Conservation (phyloP, 192 early-diverging fungal genomes). For the Geranomyces variabilis region DNA sequence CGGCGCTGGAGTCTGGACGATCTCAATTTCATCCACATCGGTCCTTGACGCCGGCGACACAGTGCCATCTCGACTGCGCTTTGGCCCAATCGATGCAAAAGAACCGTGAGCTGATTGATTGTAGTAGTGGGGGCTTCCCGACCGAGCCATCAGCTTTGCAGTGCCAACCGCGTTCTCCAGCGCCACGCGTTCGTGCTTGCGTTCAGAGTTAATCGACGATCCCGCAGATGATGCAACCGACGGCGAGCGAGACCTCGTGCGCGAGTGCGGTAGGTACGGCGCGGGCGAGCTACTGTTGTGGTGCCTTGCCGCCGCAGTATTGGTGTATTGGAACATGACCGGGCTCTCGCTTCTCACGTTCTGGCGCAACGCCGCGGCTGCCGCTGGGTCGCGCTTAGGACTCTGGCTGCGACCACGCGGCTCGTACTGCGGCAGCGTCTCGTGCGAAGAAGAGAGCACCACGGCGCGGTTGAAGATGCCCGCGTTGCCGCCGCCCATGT, state of each 20-base stretch:
- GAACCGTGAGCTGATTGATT: too few relatives aligned
- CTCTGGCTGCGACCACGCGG: not conserved
- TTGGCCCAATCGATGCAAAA: too few relatives aligned
- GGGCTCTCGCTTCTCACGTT: not conserved
- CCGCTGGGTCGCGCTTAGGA: not conserved
- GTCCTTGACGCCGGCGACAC: too few relatives aligned
- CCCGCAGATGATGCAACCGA: slow-evolving; percentile 1
- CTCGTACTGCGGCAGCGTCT: slow-evolving; percentile 13
- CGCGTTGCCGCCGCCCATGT: not conserved
- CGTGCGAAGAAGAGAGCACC: not conserved
- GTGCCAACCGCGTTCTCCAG: slow-evolving; percentile 1
- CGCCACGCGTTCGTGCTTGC: not conserved
- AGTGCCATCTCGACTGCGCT: too few relatives aligned
- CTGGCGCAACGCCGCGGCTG: not conserved
- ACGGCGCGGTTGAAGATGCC: slow-evolving; percentile 5
- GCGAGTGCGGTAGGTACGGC: slow-evolving; percentile 1
- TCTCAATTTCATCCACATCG: too few relatives aligned
- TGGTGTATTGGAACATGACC: slow-evolving; percentile 14
- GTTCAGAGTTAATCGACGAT: not conserved
- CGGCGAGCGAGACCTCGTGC: not conserved
- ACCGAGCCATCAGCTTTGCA: not conserved
- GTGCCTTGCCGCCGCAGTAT: not conserved
- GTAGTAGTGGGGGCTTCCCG: too few relatives aligned
- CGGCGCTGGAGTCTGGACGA: too few relatives aligned
- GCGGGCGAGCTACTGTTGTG: not conserved